Conservation (phyloP, 805 yeast species). For the Saccharomyces mikatae region DNA sequence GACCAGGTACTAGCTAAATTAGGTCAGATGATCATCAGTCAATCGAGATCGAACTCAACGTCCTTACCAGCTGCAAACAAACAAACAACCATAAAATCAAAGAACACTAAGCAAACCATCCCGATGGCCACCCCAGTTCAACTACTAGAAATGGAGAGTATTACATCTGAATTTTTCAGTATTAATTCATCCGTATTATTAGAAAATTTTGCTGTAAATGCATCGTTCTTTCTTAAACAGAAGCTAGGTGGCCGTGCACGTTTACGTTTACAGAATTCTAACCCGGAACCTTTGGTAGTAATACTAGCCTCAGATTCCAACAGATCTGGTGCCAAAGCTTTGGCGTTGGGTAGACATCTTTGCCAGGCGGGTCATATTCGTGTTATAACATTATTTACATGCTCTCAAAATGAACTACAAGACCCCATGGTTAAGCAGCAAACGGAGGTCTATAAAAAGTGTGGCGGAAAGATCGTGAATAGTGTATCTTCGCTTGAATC, state of each 20-base stretch:
- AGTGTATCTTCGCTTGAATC: slow-evolving; percentile 32
- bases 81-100: slow-evolving; percentile 9
- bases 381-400: slow-evolving; percentile 44
- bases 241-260: slow-evolving; percentile 66
- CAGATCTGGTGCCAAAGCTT: slow-evolving; percentile 63
- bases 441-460: slow-evolving; percentile 44
- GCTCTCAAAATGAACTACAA: slow-evolving; percentile 22
- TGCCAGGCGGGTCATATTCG: slow-evolving; percentile 53
- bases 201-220: slow-evolving; percentile 64
- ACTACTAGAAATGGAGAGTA: slow-evolving; percentile 63
- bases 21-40: slow-evolving; percentile 20
- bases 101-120: slow-evolving; percentile 26
- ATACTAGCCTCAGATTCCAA: slow-evolving; percentile 61
- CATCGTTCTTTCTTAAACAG: slow-evolving; percentile 50
- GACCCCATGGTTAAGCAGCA: slow-evolving; percentile 37
- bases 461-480: slow-evolving; percentile 63
- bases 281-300: slow-evolving; percentile 70
- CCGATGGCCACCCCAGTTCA: slow-evolving; percentile 74
- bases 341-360: slow-evolving; percentile 73
- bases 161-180: slow-evolving; percentile 46
- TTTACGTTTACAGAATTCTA: slow-evolving; percentile 57
- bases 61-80: slow-evolving; percentile 8
- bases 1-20: slow-evolving; percentile 10
- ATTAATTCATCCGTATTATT: slow-evolving; percentile 38
- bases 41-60: slow-evolving; percentile 12